Conservation (phyloP, 257 asterid genomes). For the Ilex aquifolium region DNA sequence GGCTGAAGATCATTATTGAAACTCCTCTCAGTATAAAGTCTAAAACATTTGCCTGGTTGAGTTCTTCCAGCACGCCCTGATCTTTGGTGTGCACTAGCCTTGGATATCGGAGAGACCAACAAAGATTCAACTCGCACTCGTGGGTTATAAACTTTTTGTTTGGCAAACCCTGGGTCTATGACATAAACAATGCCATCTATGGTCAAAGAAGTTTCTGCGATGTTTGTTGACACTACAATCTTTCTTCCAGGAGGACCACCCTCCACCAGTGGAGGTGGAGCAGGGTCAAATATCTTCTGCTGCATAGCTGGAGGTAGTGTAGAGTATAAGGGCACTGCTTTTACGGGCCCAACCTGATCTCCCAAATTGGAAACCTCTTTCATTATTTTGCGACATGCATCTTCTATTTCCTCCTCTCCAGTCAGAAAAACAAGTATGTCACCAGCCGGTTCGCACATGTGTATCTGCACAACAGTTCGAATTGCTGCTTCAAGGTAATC, state of each 20-base stretch:
- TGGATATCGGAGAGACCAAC: neutral
- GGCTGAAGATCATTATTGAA: conserved; percentile 1
- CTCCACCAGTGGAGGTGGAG: conserved; percentile 1
- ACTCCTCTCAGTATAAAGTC: conserved; percentile 1
- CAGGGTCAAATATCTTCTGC: conserved; percentile 1
- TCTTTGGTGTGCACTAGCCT: conserved; percentile 6
- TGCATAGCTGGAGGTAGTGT: conserved; percentile 5
- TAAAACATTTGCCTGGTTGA: conserved; percentile 1
- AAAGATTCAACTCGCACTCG: neutral
- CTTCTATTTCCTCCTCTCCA: conserved; percentile 27
- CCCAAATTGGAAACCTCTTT: conserved; percentile 17
- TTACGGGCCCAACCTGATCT: conserved; percentile 15
- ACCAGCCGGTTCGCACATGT: conserved; percentile 10
- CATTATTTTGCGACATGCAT: conserved; percentile 17
- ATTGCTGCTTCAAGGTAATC: conserved; percentile 71
- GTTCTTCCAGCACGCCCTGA: conserved; percentile 11
- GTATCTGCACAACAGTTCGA: conserved; percentile 9
- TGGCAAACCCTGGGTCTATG: conserved; percentile 1
- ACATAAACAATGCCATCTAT: conserved; percentile 1
- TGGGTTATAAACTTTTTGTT: neutral
- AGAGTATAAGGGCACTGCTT: conserved; percentile 14
- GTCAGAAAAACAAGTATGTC: conserved; percentile 17
- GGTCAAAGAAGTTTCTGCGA: conserved; percentile 11
- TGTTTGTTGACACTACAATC: conserved; percentile 9
- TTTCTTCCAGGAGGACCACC: conserved; percentile 1